Evolutionary conservation across 192 early-diverging fungal species (phyloP), one percentile per base, ranked within the genome.

Genomic region (Coemansia sp.): DNA sequence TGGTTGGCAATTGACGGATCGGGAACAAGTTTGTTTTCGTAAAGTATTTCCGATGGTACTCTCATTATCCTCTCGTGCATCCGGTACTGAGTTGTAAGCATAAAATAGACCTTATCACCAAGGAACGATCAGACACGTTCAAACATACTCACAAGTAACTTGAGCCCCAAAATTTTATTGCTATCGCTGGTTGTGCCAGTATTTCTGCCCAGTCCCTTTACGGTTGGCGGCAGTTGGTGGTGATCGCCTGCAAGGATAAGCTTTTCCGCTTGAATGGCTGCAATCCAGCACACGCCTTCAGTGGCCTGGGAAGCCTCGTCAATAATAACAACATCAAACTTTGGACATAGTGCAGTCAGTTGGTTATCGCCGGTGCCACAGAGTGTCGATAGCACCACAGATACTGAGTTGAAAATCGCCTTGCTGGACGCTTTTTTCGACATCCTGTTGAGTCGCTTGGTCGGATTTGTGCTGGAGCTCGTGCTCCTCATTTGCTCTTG

Each of bases 161-260:
- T 31, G 16, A 13, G 31, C 13, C 18, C 18, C 20, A 6, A 5
- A 28, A 7, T 15, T 5, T 6, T 15, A 7, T 30, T 33, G 13
- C 33, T 56, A 28, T 3, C 29, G 31, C n/a, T 20, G 1, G 31
- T 1, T 16, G 7, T 30, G 28, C 30, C 45, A 33, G 45, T 28
- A 4, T 16, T 34, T 30, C 33, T 63, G 18, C 30, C 46, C 9
- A 45, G 37, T 13, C 63, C 45, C 25, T 10, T 86, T 57, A 95
- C 83, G 0, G 92, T 93, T 10, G 92, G 93, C 20, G 90, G 89
- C 37, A 94, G 63, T 64, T 94, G 92, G 35, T 87, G 71, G 64
- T 90, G 90, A 61, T 92, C 93, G 1, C 93, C 93, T 7, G 93
- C 93, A 15, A 95, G 66, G 34, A 95, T 85, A 4, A 89, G 74